Percentiles rank a stretch among this genome's conserved stretches.
Evolutionary conservation across 257 asterid species (phyloP).

Genomic region (Voacanga thouarsii): DNA sequence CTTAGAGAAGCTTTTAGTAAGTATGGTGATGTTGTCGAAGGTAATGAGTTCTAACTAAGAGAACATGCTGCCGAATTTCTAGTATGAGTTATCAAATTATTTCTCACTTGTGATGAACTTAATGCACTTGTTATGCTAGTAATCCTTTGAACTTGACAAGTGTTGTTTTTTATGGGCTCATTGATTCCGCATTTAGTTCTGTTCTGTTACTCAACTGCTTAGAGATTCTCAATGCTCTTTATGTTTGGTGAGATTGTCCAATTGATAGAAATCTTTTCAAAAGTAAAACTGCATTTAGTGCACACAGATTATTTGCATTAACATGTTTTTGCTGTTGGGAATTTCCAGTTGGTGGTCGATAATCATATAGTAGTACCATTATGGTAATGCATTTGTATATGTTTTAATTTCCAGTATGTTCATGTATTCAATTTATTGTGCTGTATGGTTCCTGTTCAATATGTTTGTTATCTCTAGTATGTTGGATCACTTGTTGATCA

Average conservation of each 20-base stretch:
- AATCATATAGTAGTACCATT: background rate
- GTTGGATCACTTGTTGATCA: background rate
- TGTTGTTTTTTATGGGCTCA: background rate
- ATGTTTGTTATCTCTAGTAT: background rate
- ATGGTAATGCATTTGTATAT: background rate
- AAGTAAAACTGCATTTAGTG: background rate
- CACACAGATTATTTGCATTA: background rate
- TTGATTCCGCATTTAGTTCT: background rate
- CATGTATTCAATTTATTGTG: background rate
- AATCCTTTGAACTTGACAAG: background rate
- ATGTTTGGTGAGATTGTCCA: background rate
- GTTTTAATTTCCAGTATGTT: background rate
- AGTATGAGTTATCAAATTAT: background rate
- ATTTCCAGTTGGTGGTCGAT: background rate
- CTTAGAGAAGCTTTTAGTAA: conserved; percentile 59
- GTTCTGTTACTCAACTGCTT: background rate
- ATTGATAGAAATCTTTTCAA: background rate
- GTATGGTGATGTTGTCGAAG: conserved; percentile 78
- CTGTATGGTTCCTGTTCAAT: background rate
- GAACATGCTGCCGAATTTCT: background rate
- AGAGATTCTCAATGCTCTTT: background rate
- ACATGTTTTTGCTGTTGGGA: background rate
- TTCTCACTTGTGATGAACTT: background rate
- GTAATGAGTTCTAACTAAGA: conserved; percentile 29
- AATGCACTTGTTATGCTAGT: background rate